These are phyloP conservation scores for Malus fusca DNA, from an alignment of 306 rosid species.

Conservation along the genomic window DNA sequence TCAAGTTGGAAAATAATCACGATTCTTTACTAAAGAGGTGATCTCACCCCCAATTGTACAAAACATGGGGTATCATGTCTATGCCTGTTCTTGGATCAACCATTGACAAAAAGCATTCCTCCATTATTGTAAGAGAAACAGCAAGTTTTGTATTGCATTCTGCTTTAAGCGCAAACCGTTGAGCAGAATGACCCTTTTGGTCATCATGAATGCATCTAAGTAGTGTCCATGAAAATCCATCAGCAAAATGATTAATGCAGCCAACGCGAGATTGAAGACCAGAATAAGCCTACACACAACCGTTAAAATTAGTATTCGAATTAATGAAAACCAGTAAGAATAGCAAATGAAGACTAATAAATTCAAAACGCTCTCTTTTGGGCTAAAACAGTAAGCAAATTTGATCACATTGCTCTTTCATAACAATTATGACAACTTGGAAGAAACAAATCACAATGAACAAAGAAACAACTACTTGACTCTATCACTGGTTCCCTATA, in stretches of 20 bases:
- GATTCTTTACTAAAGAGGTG: conserved; percentile 8
- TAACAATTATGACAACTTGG: background rate
- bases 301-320: conserved; percentile 13
- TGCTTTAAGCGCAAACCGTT: conserved; percentile 85
- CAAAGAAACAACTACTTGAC: background rate
- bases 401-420: background rate
- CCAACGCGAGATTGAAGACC: conserved; percentile 83
- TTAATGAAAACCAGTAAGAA: conserved; percentile 3
- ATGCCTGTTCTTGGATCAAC: conserved; percentile 96
- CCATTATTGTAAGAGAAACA: conserved; percentile 94
- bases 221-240: conserved; percentile 72
- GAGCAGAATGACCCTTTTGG: conserved; percentile 81
- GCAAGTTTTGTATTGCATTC: conserved; percentile 87
- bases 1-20: background rate
- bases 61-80: conserved; percentile 88
- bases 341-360: background rate
- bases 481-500: background rate
- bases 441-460: conserved; percentile 12
- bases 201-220: conserved; percentile 84
- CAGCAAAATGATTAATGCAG: conserved; percentile 43
- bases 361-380: background rate
- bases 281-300: conserved; percentile 54
- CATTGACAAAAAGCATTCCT: conserved; percentile 93
- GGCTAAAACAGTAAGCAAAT: background rate
- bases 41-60: conserved; percentile 93